Percentiles rank a stretch among this genome's conserved stretches.
Conservation (phyloP, 179 eudicot species). For the Corrigiola litoralis region DNA sequence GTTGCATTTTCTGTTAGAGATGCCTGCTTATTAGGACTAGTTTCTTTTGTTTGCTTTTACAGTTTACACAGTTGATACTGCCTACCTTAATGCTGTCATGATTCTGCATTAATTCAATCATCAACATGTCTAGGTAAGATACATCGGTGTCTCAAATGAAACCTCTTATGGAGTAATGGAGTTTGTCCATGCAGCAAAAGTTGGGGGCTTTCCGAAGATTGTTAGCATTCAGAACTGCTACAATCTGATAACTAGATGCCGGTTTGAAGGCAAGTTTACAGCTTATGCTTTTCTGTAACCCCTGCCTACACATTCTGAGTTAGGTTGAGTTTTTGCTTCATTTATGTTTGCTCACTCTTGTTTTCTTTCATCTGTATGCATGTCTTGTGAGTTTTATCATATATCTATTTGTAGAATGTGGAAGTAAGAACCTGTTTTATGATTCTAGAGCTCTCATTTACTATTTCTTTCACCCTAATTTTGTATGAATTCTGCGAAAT, state of each 20-base stretch:
- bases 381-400: no score
- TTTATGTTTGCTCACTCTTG: background rate
- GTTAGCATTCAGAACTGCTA: constrained; percentile 92
- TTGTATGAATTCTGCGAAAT: no score
- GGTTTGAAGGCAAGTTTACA: constrained; percentile 60
- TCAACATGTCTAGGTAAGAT: constrained; percentile 58
- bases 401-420: no score
- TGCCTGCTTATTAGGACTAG: background rate
- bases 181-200: constrained; percentile 88
- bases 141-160: constrained; percentile 96
- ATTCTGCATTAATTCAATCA: background rate
- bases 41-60: background rate
- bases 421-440: no score
- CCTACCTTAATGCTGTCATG: background rate
- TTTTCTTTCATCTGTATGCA: background rate
- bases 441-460: no score
- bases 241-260: constrained; percentile 74
- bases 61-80: background rate
- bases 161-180: constrained; percentile 98
- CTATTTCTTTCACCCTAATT: no score
- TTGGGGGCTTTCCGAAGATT: constrained; percentile 83
- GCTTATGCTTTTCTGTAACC: background rate
- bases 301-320: background rate
- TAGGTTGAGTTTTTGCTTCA: background rate
- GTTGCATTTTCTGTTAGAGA: background rate